Evolutionary conservation across 1,139 yeast species (phyloP).

Genomic region (Waltiozyma sp.): DNA sequence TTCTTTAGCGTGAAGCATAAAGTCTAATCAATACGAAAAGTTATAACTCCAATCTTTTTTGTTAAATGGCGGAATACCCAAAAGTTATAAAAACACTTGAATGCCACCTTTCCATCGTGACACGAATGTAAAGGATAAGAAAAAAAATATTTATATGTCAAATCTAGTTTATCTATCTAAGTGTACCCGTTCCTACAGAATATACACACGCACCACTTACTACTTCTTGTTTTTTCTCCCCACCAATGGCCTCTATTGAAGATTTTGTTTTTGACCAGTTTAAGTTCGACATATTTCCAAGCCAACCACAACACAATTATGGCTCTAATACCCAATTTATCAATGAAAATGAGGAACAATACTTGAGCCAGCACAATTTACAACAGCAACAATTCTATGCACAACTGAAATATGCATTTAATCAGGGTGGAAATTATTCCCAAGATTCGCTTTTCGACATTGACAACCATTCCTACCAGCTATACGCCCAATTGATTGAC

Average conservation of each 20-base stretch:
- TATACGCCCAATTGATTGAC: background rate
- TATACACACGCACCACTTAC: too few species aligned
- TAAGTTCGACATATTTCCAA: slow-evolving; percentile 2
- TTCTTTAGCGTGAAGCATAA: too few species aligned
- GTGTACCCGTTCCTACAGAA: too few species aligned
- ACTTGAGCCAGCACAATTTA: slow-evolving; percentile 1
- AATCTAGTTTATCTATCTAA: too few species aligned
- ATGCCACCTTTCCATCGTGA: too few species aligned
- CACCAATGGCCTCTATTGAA: slow-evolving; percentile 11
- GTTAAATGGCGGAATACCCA: too few species aligned
- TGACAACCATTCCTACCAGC: background rate
- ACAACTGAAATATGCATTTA: background rate
- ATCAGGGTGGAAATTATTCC: background rate
- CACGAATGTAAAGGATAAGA: too few species aligned
- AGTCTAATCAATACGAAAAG: too few species aligned
- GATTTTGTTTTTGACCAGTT: slow-evolving; percentile 9
- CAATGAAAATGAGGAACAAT: slow-evolving; percentile 1
- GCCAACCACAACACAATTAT: slow-evolving; percentile 4
- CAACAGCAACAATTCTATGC: slow-evolving; percentile 1
- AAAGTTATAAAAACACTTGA: too few species aligned
- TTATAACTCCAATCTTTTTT: too few species aligned
- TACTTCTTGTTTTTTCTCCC: too few species aligned
- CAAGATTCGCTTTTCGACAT: background rate
- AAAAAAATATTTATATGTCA: too few species aligned
- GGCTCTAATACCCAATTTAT: slow-evolving; percentile 2